Evolutionary conservation across 345 rosid genomes (phyloP).

Genomic region (Populus davidiana): DNA sequence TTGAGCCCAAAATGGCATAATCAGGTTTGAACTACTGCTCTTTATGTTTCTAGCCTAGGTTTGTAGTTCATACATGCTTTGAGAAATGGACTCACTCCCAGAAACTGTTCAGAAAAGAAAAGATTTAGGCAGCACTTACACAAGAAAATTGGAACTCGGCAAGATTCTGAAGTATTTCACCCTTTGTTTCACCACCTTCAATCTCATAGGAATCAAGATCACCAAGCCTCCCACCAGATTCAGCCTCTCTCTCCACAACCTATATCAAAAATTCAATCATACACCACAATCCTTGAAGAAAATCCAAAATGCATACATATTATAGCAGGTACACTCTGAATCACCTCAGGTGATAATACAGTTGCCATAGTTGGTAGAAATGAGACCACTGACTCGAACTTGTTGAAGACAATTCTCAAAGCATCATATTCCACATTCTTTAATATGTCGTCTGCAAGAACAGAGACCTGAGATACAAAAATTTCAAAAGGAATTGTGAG

Average conservation of each 20-base stretch:
- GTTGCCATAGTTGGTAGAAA: conserved; percentile 81
- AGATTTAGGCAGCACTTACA: conserved; percentile 46
- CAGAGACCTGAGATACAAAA: conserved; percentile 66
- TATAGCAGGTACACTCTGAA: conserved; percentile 13
- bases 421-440: conserved; percentile 94
- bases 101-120: not conserved
- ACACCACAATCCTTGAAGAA: conserved; percentile 3
- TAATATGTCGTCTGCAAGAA: conserved; percentile 91
- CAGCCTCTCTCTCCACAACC: conserved; percentile 86
- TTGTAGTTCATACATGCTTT: not conserved
- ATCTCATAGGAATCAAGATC: conserved; percentile 91
- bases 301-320: conserved; percentile 3
- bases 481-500: not conserved
- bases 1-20: not conserved
- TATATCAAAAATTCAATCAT: conserved; percentile 22
- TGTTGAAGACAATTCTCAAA: conserved; percentile 84
- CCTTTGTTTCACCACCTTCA: conserved; percentile 95
- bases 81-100: not conserved
- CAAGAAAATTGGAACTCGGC: conserved; percentile 96
- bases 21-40: not conserved
- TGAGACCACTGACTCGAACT: conserved; percentile 73
- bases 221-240: conserved; percentile 81
- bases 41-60: not conserved
- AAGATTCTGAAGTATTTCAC: conserved; percentile 87
- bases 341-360: conserved; percentile 81